Evolutionary conservation across 2,329 filamentous ascomycete species (phyloP).

Genomic region (Pseudogymnoascus sp.): DNA sequence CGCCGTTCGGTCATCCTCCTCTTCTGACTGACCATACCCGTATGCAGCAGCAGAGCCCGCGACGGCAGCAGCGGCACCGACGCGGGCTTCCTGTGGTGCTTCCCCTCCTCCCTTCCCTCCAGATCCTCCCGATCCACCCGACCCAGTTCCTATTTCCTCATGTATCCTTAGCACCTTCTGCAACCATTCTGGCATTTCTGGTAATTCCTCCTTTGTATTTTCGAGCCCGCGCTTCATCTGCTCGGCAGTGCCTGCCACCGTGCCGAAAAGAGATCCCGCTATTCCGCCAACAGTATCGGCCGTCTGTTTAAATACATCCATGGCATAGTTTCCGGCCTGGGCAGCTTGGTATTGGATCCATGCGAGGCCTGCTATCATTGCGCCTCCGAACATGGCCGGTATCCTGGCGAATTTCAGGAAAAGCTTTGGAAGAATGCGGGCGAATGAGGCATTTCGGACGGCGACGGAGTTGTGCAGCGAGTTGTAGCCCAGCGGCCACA

Average conservation of each 20-base stretch:
- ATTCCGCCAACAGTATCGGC: slow-evolving; percentile 62
- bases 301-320: slow-evolving; percentile 66
- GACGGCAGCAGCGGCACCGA: slow-evolving; percentile 52
- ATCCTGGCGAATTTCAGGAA: slow-evolving; percentile 82
- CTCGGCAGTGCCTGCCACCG: slow-evolving; percentile 64
- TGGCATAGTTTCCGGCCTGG: slow-evolving; percentile 68
- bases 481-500: slow-evolving; percentile 70
- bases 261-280: slow-evolving; percentile 61
- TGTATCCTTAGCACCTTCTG: slow-evolving; percentile 60
- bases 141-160: slow-evolving; percentile 45
- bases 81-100: slow-evolving; percentile 50
- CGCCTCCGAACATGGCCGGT: slow-evolving; percentile 84
- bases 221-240: slow-evolving; percentile 77
- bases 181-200: slow-evolving; percentile 65
- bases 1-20: slow-evolving; percentile 53
- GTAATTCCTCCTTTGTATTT: slow-evolving; percentile 68
- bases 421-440: slow-evolving; percentile 68
- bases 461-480: slow-evolving; percentile 72
- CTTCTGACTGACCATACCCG: slow-evolving; percentile 62
- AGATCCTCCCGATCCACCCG: slow-evolving; percentile 34
- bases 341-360: slow-evolving; percentile 96
- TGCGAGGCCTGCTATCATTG: slow-evolving; percentile 76
- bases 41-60: slow-evolving; percentile 71
- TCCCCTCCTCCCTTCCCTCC: slow-evolving; percentile 34
- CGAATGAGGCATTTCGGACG: slow-evolving; percentile 56